Percentiles rank a stretch among this genome's conserved stretches.
Evolutionary conservation across 139 green algal genomes (phyloP).

Genomic region (Auxenochlorella pyrenoidosa): DNA sequence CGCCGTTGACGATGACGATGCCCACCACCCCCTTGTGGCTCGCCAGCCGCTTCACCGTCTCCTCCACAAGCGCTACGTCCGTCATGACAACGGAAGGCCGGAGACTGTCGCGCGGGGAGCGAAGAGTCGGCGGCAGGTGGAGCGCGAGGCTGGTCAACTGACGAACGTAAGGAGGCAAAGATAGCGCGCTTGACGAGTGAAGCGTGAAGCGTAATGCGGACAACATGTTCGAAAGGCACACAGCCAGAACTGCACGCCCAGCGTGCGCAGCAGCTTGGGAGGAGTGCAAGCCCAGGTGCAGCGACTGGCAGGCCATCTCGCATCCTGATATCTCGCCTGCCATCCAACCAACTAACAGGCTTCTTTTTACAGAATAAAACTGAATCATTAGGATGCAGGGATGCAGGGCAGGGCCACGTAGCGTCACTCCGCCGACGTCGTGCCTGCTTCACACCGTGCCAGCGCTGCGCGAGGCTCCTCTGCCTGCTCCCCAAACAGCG

Average conservation of each 20-base stretch:
- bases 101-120: not conserved
- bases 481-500: not conserved
- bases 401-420: not conserved
- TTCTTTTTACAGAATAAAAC: not conserved
- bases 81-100: slow-evolving; percentile 49
- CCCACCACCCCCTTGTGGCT: slow-evolving; percentile 78
- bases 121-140: not conserved
- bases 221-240: too few relatives aligned
- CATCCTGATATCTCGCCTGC: too few relatives aligned
- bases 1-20: slow-evolving; percentile 84
- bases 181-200: too few relatives aligned
- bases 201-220: too few relatives aligned
- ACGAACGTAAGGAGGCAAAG: too few relatives aligned
- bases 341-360: too few relatives aligned
- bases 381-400: too few relatives aligned
- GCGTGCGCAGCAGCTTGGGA: too few relatives aligned
- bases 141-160: not conserved
- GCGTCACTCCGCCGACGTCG: not conserved
- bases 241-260: too few relatives aligned
- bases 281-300: too few relatives aligned
- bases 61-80: slow-evolving; percentile 79
- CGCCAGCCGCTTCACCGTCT: slow-evolving; percentile 78
- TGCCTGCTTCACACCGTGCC: not conserved
- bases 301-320: not conserved
- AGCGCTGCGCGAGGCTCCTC: not conserved